These are phyloP conservation scores for Nelumbo lutea DNA, from an alignment of 164 flowering plant genomes.

Conservation along the genomic window DNA sequence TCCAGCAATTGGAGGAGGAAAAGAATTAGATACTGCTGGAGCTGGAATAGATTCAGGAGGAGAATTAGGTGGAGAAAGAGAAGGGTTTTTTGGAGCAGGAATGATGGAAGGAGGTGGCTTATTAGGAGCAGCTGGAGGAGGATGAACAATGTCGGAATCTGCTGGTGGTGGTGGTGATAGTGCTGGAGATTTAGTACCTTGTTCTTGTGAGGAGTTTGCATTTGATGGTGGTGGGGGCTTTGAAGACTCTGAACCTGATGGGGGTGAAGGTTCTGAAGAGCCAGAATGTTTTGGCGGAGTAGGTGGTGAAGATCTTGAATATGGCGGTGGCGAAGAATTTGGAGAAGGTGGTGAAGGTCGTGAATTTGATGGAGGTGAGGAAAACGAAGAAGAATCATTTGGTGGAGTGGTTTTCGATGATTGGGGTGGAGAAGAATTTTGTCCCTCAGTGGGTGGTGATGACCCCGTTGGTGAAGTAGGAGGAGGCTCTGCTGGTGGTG, in stretches of 20 bases:
- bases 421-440: background rate
- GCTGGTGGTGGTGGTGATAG: constrained; percentile 9
- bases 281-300: background rate
- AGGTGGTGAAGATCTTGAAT: constrained; percentile 15
- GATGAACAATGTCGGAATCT: background rate
- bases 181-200: constrained; percentile 3
- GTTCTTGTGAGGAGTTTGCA: background rate
- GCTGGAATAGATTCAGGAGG: background rate
- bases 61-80: constrained; percentile 14
- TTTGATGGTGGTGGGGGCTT: constrained; percentile 5
- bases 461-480: background rate
- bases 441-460: background rate
- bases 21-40: background rate
- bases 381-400: background rate
- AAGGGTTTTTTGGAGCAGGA: background rate
- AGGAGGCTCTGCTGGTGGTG: background rate
- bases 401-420: background rate
- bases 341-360: constrained; percentile 4
- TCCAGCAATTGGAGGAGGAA: constrained; percentile 7
- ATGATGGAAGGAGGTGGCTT: constrained; percentile 5
- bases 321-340: constrained; percentile 14
- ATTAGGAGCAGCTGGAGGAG: constrained; percentile 3
- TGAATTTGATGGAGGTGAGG: constrained; percentile 13
- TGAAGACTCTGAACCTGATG: constrained; percentile 5
- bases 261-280: constrained; percentile 12